Evolutionary conservation across 1,284 basidiomycete genomes (phyloP).

Genomic region (Exobasidium rhododendri): DNA sequence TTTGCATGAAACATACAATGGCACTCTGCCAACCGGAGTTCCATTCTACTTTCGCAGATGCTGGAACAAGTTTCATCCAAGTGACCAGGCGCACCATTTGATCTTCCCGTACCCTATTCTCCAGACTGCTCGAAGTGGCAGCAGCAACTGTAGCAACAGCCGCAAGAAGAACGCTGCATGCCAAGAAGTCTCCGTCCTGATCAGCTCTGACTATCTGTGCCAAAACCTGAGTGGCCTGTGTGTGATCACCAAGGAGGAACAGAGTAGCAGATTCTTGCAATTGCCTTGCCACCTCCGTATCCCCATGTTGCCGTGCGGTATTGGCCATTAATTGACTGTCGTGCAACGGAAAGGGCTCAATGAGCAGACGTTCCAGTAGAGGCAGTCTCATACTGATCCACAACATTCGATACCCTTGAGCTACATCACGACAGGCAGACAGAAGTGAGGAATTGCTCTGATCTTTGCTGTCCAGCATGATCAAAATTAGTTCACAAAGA

Average conservation of each 20-base stretch:
- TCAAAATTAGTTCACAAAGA: neutral
- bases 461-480: neutral
- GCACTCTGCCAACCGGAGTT: neutral
- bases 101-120: neutral
- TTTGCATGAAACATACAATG: neutral
- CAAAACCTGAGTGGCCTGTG: neutral
- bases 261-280: neutral
- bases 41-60: constrained; percentile 7
- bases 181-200: neutral
- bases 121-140: too few species aligned
- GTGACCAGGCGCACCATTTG: neutral
- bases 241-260: neutral
- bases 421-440: neutral
- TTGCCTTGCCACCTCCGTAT: neutral
- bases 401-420: neutral
- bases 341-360: neutral
- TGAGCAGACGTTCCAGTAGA: neutral
- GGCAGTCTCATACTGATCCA: neutral
- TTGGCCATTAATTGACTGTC: neutral
- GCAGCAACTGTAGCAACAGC: neutral
- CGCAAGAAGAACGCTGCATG: neutral
- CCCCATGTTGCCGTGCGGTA: neutral
- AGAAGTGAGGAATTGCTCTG: neutral
- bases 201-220: neutral
- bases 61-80: neutral